Evolutionary conservation across 257 asterid genomes (phyloP).

Genomic region (Forsythia suspensa): DNA sequence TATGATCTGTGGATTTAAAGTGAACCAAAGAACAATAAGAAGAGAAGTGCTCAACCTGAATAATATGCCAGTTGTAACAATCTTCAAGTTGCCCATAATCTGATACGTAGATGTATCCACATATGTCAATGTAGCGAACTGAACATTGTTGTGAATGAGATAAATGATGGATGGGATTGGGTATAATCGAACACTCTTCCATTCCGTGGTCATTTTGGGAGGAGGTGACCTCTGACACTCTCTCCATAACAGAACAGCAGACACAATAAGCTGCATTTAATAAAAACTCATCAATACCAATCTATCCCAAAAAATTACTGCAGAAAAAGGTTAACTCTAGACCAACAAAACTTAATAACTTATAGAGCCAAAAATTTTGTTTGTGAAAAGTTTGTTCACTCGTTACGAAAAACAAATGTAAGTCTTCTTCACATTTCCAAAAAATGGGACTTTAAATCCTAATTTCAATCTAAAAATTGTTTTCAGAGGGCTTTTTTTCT

Average conservation of each 20-base stretch:
- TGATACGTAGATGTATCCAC: conserved; percentile 96
- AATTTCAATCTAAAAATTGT: neutral
- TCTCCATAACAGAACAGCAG: conserved; percentile 81
- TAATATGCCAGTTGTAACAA: conserved; percentile 87
- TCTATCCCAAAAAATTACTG: neutral
- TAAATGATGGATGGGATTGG: conserved; percentile 94
- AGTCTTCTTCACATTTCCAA: neutral
- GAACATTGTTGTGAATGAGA: conserved; percentile 96
- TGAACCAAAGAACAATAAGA: conserved; percentile 14
- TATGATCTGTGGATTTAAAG: neutral
- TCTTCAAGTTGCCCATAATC: conserved; percentile 95
- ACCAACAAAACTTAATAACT: neutral
- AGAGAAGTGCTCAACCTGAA: conserved; percentile 57
- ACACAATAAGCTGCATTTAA: conserved; percentile 76
- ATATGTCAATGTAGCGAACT: conserved; percentile 93
- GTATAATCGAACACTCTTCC: conserved; percentile 74
- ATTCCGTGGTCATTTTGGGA: conserved; percentile 89
- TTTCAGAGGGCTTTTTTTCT: neutral
- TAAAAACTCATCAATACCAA: conserved; percentile 9
- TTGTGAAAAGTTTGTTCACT: neutral
- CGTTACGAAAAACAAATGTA: neutral
- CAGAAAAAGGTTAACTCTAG: neutral
- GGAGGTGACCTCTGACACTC: conserved; percentile 60
- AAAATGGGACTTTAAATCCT: neutral
- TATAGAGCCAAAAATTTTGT: neutral